Base-by-base conservation (phyloP, 805 yeast genomes). In the Spathaspora sp. region DNA sequence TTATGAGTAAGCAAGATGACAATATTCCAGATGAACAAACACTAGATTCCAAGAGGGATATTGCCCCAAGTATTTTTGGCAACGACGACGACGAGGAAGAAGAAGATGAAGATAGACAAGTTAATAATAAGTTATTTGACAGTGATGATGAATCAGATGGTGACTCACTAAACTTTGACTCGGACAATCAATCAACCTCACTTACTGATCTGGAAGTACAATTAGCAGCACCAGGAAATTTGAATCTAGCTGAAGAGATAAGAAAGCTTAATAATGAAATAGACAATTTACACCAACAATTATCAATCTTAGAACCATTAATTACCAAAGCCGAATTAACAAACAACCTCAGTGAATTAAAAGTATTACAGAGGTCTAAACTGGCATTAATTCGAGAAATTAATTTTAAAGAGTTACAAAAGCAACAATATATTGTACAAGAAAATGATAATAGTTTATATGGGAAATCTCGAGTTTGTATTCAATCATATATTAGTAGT, bases 291-390 rank as follows among this genome's bases (percentile, higher is more conserved):
- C 73, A 76, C 38, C 79, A 80, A 52, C 96, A 92, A 62, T 69
- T 81, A 42, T 73, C 74, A 4, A 80, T 92, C 20, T 66, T 93
- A 40, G 81, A 78, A 12, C 86, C 93, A 5, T 71, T 93, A 45
- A 65, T 89, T 40, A 73, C 77, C 44, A 93, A 93, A 62, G 97
- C 97, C 0, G 96, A 89, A 59, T 70, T 93, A 31, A 89, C 96
- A 0, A 87, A 89, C 63, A 88, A 88, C 63, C 68, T 79, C 5
- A 76, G 82, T 4, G 94, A 91, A 61, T 69, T 87, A 47, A 79
- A 84, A 51, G 77, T 91, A 45, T 68, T 93, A 56, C 73, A 72
- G 47, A 87, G 85, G 59, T 90, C 97, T 0, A 80, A 81, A 46
- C 57, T 77, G 14, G 82, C 89, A 51, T 74, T 90, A 51, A 80